Evolutionary conservation across 1,284 basidiomycete species (phyloP).

Genomic region (Trichosporon sp.): DNA sequence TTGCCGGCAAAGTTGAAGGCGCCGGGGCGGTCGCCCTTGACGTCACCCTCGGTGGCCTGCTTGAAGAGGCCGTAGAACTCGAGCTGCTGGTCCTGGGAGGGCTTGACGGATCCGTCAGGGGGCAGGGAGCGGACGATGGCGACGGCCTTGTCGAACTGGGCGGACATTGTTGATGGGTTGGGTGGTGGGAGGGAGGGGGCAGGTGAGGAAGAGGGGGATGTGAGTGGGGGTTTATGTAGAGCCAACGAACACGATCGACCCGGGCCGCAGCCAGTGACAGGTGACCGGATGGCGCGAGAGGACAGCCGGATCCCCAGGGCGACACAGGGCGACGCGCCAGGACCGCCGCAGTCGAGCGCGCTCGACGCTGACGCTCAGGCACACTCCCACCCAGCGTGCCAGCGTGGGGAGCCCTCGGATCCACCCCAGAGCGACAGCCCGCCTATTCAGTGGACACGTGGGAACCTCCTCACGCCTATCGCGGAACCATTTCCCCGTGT

Average conservation of each 20-base stretch:
- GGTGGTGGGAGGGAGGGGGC: neutral
- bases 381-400: neutral
- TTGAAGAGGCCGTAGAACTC: slow-evolving; percentile 91
- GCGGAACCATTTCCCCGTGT: no score
- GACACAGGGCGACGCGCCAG: neutral
- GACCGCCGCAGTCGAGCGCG: neutral
- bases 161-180: slow-evolving; percentile 15
- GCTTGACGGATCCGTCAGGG: slow-evolving; percentile 74
- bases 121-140: slow-evolving; percentile 63
- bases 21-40: slow-evolving; percentile 42
- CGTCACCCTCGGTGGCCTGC: slow-evolving; percentile 71
- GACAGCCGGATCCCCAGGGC: neutral
- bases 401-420: neutral
- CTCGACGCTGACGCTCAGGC: neutral
- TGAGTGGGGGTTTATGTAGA: neutral
- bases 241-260: neutral
- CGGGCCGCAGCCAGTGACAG: neutral
- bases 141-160: slow-evolving; percentile 64
- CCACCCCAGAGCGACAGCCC: neutral
- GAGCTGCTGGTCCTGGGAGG: slow-evolving; percentile 69
- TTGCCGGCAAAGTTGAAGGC: slow-evolving; percentile 50
- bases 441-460: neutral
- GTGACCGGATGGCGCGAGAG: neutral
- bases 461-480: neutral
- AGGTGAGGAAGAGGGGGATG: neutral